Evolutionary conservation across 2,329 filamentous ascomycete genomes (phyloP), one percentile per base, ranked within the genome.

Genomic region (Pyrenochaeta sp.): DNA sequence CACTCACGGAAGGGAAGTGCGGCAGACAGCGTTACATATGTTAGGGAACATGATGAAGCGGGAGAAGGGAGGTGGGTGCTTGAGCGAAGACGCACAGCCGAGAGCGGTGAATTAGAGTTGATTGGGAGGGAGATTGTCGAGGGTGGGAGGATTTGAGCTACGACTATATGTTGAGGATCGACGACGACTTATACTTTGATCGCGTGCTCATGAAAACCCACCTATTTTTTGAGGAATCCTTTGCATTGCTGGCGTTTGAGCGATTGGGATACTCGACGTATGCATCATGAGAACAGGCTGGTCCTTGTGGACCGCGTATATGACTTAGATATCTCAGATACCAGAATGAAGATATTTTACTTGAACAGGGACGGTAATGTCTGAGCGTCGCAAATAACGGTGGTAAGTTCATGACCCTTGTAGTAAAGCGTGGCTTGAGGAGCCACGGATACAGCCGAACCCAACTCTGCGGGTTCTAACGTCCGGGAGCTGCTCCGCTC

Each of bases 1-100:
- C 76, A 78, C 57, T 71, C 70, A 22, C 61, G 80, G 25, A 80
- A 77, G 44, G 77, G 76, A 8, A 80, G 84, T 49, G 90, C 73
- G 22, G 74, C 87, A 1, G 90, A 91, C 64, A 90, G 88, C 61
- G 87, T 92, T 34, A 89, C 88, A 6, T 92, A 92, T 73, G 81
- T 84, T 2, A 76, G 80, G n/a, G 84, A 86, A 61, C 84, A 84
- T 59, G 87, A 90, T 68, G 86, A 88, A 45, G 81, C 85, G 2
- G 82, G 82, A 8, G 84, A 82, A 54, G 75, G 77, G 8, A 79
- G 88, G 45, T 92, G 90, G 90, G 85, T 92, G 7, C 79, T 92
- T 65, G 90, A 92, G 75, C 79, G 89, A 36, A 81, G 89, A 51
- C 80, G 90, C 36, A 90, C 88, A 2, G 86, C 82, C 0, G 89